Percentiles rank a stretch among this genome's conserved stretches.
These are phyloP conservation scores for Paecilomyces formosus DNA, from an alignment of 2,329 filamentous ascomycete genomes.

Conservation along the genomic window DNA sequence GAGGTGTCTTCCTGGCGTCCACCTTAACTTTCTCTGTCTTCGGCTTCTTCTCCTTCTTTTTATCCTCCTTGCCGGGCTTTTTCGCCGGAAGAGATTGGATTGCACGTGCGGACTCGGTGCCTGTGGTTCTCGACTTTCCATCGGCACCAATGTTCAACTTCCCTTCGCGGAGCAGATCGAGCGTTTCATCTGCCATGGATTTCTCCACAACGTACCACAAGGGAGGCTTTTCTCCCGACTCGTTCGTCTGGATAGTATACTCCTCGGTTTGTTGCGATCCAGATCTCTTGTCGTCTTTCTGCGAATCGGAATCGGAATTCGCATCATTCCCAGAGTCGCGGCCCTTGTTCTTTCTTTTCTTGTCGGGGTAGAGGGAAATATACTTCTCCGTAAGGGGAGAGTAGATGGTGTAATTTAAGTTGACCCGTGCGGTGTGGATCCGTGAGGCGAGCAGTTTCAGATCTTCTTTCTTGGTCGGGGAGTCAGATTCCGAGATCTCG, in stretches of 20 bases:
- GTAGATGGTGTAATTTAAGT: conserved; percentile 57
- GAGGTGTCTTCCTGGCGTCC: conserved; percentile 4
- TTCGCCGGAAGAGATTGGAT: conserved; percentile 1
- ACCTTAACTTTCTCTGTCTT: conserved; percentile 6
- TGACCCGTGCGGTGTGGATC: conserved; percentile 46
- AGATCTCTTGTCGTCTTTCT: conserved; percentile 13
- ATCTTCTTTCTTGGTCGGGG: conserved; percentile 19
- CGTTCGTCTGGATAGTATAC: neutral
- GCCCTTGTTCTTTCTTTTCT: conserved; percentile 21
- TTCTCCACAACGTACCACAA: conserved; percentile 40
- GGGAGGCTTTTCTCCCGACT: conserved; percentile 22
- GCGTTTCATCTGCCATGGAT: conserved; percentile 35
- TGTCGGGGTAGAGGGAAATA: conserved; percentile 46
- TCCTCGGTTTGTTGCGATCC: neutral
- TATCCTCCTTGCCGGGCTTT: conserved; percentile 5
- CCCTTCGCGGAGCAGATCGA: conserved; percentile 35
- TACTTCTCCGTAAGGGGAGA: conserved; percentile 55
- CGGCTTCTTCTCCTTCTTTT: conserved; percentile 4
- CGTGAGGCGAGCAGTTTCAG: conserved; percentile 20
- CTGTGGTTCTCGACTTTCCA: conserved; percentile 4
- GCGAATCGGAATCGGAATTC: conserved; percentile 10
- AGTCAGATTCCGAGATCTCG: conserved; percentile 23
- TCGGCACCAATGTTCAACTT: conserved; percentile 23
- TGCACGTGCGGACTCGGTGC: neutral
- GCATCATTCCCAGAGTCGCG: conserved; percentile 2